A percentile compares a stretch with the other conserved stretches of the same genome.
phyloP scores from a whole-genome alignment of 495 filamentous ascomycete species.

The Trichoderma erinaceum region DNA sequence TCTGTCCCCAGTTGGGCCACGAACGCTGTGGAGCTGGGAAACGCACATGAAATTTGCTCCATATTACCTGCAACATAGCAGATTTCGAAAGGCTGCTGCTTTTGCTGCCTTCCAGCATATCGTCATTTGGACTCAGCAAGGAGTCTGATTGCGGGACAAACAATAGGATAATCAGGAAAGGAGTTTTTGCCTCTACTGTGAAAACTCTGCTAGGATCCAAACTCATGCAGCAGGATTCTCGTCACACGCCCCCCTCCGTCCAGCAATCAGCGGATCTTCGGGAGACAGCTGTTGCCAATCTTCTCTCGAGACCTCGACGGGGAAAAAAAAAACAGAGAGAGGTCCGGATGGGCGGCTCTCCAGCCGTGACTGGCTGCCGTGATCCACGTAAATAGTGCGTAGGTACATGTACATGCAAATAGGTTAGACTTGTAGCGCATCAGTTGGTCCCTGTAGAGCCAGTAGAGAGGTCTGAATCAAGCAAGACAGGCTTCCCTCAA shows the following conservation, averaged over 20 bases:
- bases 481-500: background rate
- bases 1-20: background rate
- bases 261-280: background rate
- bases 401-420: too few species aligned
- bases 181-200: background rate
- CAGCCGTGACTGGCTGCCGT: background rate
- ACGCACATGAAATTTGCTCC: slow-evolving; percentile 3
- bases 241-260: background rate
- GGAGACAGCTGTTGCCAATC: background rate
- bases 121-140: background rate
- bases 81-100: background rate
- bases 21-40: slow-evolving; percentile 1
- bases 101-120: background rate
- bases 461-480: too few species aligned
- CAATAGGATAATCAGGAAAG: background rate
- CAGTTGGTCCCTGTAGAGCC: too few species aligned
- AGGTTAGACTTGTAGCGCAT: too few species aligned
- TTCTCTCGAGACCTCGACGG: background rate
- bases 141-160: background rate
- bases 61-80: background rate
- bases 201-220: background rate
- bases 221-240: background rate
- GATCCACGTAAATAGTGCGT: background rate
- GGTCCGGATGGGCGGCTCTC: background rate
- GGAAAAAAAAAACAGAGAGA: background rate